Conservation (phyloP, 2,329 filamentous ascomycete genomes). For the Emmonsiellopsis sp. region DNA sequence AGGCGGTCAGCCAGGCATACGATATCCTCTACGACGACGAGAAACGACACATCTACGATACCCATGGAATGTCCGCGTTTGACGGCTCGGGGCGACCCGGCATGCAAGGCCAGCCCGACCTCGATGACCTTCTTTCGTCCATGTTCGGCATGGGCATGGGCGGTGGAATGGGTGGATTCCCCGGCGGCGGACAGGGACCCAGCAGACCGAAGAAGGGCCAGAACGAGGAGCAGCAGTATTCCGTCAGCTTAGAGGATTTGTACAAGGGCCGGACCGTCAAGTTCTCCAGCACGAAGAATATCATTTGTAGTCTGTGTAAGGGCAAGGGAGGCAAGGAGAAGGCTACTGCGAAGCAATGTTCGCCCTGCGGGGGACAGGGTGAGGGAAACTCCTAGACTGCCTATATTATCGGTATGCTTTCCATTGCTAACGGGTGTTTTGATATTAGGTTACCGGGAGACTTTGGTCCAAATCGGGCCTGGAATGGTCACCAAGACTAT, state of each 20-base stretch:
- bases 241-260: conserved; percentile 83
- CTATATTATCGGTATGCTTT: background rate
- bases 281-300: conserved; percentile 90
- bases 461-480: conserved; percentile 74
- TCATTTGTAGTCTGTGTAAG: conserved; percentile 79
- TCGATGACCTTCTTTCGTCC: conserved; percentile 86
- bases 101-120: conserved; percentile 55
- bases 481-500: conserved; percentile 76
- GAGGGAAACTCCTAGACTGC: conserved; percentile 13
- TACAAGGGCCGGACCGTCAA: conserved; percentile 99
- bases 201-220: conserved; percentile 39
- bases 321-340: conserved; percentile 87
- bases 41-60: conserved; percentile 84
- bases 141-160: conserved; percentile 62
- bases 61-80: conserved; percentile 92
- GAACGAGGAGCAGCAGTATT: conserved; percentile 45
- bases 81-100: conserved; percentile 63
- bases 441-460: conserved; percentile 55
- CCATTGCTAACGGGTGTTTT: conserved; percentile 6
- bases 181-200: conserved; percentile 39
- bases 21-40: conserved; percentile 96
- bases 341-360: conserved; percentile 73
- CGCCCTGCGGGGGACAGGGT: conserved; percentile 73
- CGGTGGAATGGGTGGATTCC: conserved; percentile 48
- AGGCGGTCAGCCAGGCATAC: conserved; percentile 85